phyloP scores from a whole-genome alignment of 73 alveolate species.

The Paramecium sonneborni region DNA sequence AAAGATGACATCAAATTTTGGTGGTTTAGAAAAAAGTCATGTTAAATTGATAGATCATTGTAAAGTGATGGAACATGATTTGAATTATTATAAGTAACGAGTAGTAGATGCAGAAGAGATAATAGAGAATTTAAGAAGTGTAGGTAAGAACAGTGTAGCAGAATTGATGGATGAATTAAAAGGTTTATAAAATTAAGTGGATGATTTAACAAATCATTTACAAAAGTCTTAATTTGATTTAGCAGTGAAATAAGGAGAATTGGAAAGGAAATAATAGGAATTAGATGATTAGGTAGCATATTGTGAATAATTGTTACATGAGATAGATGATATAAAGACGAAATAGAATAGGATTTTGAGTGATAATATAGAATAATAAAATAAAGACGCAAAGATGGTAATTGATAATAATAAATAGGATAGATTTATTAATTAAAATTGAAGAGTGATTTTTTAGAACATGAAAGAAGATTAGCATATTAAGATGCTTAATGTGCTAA shows the following conservation, averaged over 20 bases:
- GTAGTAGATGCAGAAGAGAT: slow-evolving; percentile 66
- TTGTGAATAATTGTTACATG: background rate
- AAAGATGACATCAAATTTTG: slow-evolving; percentile 60
- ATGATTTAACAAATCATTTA: background rate
- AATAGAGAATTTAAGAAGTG: slow-evolving; percentile 48
- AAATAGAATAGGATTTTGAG: slow-evolving; percentile 22
- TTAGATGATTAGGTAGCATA: background rate
- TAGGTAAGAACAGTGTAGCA: slow-evolving; percentile 42
- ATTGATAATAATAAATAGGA: background rate
- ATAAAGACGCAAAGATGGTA: slow-evolving; percentile 48
- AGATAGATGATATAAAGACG: slow-evolving; percentile 14
- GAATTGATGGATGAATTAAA: slow-evolving; percentile 52
- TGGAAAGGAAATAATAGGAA: slow-evolving; percentile 39
- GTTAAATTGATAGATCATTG: slow-evolving; percentile 63
- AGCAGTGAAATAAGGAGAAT: slow-evolving; percentile 15
- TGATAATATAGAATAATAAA: slow-evolving; percentile 32
- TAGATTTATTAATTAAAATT: slow-evolving; percentile 46
- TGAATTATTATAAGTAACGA: slow-evolving; percentile 51
- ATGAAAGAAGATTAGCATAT: slow-evolving; percentile 54
- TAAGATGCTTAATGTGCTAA: slow-evolving; percentile 39
- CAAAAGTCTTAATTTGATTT: slow-evolving; percentile 13
- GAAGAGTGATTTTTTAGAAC: slow-evolving; percentile 48
- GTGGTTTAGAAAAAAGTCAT: slow-evolving; percentile 54
- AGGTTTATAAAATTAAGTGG: slow-evolving; percentile 16
- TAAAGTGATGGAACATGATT: slow-evolving; percentile 65